phyloP scores from a whole-genome alignment of 2,329 filamentous ascomycete genomes.

The Dendryphion nanum region DNA sequence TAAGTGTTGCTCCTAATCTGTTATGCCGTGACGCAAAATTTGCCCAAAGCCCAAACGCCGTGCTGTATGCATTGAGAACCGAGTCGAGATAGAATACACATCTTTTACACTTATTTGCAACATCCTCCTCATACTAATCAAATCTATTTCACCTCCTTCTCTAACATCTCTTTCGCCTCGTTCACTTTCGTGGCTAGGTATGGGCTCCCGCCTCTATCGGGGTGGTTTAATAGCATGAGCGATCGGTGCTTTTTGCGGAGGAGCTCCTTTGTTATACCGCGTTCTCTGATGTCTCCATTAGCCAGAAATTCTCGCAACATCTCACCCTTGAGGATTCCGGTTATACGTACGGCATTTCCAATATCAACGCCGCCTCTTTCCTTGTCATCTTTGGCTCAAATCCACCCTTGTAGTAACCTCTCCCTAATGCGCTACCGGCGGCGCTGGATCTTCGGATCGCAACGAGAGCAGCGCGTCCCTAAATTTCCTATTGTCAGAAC shows the following conservation, averaged over 20 bases:
- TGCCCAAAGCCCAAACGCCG: constrained; percentile 1
- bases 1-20: too few species aligned
- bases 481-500: constrained; percentile 6
- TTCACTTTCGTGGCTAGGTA: constrained; percentile 98
- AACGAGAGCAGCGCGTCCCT: constrained; percentile 91
- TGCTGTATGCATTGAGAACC: constrained; percentile 1
- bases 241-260: constrained; percentile 92
- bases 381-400: constrained; percentile 95
- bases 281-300: constrained; percentile 61
- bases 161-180: constrained; percentile 93
- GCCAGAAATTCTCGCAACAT: not conserved
- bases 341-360: constrained; percentile 75
- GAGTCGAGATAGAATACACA: not conserved
- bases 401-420: constrained; percentile 97
- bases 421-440: constrained; percentile 73
- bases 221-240: constrained; percentile 96
- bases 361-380: constrained; percentile 84
- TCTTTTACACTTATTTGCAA: constrained; percentile 1
- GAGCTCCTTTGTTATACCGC: constrained; percentile 85
- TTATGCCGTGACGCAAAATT: too few species aligned
- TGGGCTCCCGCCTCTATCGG: constrained; percentile 92
- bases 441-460: constrained; percentile 77
- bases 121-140: constrained; percentile 3
- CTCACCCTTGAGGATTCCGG: not conserved
- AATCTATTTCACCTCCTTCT: constrained; percentile 58